phyloP scores from a whole-genome alignment of 108 stramenopile species.

The Pseudonitzschia multiseries region DNA sequence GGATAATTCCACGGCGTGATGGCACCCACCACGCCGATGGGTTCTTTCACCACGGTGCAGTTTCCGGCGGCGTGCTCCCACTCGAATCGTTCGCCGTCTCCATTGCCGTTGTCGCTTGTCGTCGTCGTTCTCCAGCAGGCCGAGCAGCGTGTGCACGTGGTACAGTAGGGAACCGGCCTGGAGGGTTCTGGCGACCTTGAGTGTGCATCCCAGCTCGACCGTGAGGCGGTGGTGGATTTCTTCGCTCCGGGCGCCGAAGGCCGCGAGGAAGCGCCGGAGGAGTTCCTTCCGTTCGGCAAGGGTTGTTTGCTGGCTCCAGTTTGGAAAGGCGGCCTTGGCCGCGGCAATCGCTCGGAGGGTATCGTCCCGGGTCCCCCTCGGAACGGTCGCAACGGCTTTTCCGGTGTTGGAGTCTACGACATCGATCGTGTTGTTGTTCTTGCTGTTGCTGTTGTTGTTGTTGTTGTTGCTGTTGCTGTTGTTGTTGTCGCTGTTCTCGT shows the following conservation, averaged over 20 bases:
- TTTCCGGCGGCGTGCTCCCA: conserved; percentile 18
- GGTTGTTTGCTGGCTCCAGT: not conserved
- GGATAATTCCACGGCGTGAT: conserved; percentile 92
- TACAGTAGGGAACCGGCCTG: not conserved
- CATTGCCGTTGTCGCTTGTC: no score
- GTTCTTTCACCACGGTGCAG: conserved; percentile 61
- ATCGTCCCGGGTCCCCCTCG: not conserved
- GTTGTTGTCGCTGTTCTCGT: no score
- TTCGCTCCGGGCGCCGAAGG: not conserved
- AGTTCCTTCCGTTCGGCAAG: not conserved
- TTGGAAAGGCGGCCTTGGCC: not conserved
- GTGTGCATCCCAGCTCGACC: not conserved
- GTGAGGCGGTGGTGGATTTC: not conserved
- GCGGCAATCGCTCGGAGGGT: not conserved
- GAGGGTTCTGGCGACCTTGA: not conserved
- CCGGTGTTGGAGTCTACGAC: conserved; percentile 5
- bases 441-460: no score
- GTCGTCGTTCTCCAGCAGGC: not conserved
- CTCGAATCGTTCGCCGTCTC: not conserved
- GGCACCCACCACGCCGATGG: conserved; percentile 72
- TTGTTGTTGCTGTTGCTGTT: no score
- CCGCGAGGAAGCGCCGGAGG: not conserved
- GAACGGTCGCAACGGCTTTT: not conserved
- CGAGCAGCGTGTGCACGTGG: not conserved
- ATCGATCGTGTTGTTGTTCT: not conserved